Evolutionary conservation across 345 rosid genomes (phyloP).

Genomic region (Linum usitatissimum): DNA sequence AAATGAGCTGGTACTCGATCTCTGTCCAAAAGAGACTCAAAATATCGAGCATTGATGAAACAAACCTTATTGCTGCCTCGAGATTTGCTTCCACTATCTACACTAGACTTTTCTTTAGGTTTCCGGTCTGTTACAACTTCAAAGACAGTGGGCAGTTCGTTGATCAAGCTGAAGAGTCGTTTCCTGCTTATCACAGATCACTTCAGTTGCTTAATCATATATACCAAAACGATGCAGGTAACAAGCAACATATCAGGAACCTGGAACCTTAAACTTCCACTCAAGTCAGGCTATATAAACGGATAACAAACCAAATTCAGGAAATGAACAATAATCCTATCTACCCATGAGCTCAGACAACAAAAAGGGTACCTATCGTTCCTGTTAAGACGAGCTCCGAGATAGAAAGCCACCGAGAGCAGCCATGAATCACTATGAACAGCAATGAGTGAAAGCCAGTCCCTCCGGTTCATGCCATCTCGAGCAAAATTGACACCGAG

Average conservation of each 20-base stretch:
- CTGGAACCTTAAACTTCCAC: neutral
- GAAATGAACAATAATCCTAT: neutral
- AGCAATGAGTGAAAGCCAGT: constrained; percentile 4
- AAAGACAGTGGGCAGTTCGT: constrained; percentile 2
- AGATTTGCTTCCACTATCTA: constrained; percentile 3
- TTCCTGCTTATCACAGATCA: neutral
- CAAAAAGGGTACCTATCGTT: neutral
- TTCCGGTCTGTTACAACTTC: constrained; percentile 6
- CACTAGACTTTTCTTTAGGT: neutral
- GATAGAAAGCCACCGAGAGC: constrained; percentile 5
- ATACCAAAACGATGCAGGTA: neutral
- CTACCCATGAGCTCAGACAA: neutral
- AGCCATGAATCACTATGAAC: constrained; percentile 3
- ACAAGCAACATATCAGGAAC: neutral
- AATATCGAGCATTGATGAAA: neutral
- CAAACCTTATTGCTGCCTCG: constrained; percentile 5
- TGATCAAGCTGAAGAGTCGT: constrained; percentile 5
- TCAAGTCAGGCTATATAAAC: neutral
- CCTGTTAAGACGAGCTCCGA: constrained; percentile 5
- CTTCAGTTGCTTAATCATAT: neutral
- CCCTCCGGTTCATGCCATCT: constrained; percentile 2
- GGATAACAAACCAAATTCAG: neutral
- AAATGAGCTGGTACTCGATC: neutral
- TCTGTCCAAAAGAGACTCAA: neutral
- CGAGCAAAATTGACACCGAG: constrained; percentile 3